A percentile compares a stretch with the other conserved stretches of the same genome.
Conservation (phyloP, 768 basidiomycete genomes). For the Pleurotus platypus region DNA sequence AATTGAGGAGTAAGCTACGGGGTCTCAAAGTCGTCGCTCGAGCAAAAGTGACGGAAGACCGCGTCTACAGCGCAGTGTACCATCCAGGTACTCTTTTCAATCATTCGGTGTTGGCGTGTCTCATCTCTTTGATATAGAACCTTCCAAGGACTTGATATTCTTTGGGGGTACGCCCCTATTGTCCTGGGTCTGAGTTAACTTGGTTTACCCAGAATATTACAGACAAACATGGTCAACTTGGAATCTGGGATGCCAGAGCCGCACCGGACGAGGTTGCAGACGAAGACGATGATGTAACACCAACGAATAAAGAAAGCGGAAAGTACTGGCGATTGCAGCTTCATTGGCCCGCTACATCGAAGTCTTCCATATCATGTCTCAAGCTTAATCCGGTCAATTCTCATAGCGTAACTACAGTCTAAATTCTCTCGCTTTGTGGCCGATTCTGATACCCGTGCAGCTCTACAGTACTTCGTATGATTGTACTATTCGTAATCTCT, state of each 20-base stretch:
- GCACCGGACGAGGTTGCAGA: slow-evolving; percentile 60
- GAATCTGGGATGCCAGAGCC: slow-evolving; percentile 85
- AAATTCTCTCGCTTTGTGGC: neutral
- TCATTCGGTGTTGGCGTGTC: neutral
- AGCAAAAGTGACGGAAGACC: slow-evolving; percentile 75
- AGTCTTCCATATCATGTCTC: slow-evolving; percentile 76
- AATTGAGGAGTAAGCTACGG: slow-evolving; percentile 51
- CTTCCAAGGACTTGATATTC: slow-evolving; percentile 79
- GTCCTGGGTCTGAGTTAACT: neutral
- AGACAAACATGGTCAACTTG: slow-evolving; percentile 84
- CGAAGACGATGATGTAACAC: slow-evolving; percentile 52
- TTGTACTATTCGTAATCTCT: slow-evolving; percentile 68
- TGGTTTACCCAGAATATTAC: slow-evolving; percentile 1
- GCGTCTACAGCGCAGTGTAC: slow-evolving; percentile 76
- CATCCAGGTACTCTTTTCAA: slow-evolving; percentile 51
- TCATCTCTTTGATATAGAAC: slow-evolving; percentile 37
- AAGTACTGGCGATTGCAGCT: slow-evolving; percentile 77
- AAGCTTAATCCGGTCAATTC: slow-evolving; percentile 75
- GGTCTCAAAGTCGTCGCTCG: slow-evolving; percentile 64
- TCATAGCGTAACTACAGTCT: slow-evolving; percentile 49
- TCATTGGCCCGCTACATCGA: slow-evolving; percentile 81
- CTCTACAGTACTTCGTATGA: slow-evolving; percentile 83
- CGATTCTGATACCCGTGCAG: slow-evolving; percentile 29
- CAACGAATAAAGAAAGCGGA: slow-evolving; percentile 54
- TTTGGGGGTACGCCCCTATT: slow-evolving; percentile 61